These are phyloP conservation scores for Aaosphaeria arxii DNA, from an alignment of 2,329 filamentous ascomycete species.

Conservation along the genomic window DNA sequence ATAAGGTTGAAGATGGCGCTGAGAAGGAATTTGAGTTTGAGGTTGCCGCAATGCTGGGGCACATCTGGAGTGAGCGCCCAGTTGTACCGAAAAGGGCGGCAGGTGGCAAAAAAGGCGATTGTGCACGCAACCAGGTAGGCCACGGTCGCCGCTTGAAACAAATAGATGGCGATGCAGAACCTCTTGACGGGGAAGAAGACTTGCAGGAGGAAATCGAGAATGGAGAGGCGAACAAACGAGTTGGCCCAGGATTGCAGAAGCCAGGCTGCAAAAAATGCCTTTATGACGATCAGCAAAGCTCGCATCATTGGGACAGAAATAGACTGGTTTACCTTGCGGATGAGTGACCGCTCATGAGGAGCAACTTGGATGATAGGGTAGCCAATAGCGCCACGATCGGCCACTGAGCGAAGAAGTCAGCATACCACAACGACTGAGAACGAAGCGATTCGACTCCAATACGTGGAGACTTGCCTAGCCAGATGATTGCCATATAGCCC, in stretches of 20 bases:
- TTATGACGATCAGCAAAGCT: no score
- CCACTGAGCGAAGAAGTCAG: not conserved
- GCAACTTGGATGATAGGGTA: no score
- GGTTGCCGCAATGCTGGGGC: no score
- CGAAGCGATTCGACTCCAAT: no score
- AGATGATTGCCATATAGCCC: not conserved
- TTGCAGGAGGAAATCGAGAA: constrained; percentile 3
- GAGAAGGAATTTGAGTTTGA: no score
- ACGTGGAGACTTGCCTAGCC: constrained; percentile 1
- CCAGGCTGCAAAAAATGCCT: constrained; percentile 2
- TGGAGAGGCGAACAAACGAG: constrained; percentile 3
- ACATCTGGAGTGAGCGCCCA: constrained; percentile 1
- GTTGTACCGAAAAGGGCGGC: constrained; percentile 4
- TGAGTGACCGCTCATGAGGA: no score
- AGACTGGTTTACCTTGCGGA: no score
- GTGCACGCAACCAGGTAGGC: constrained; percentile 3
- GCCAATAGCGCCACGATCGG: no score
- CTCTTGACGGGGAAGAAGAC: constrained; percentile 1
- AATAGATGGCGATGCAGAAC: constrained; percentile 1
- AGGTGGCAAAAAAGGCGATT: constrained; percentile 4
- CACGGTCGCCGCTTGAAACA: constrained; percentile 1
- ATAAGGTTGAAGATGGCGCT: constrained; percentile 3
- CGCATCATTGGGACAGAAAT: no score
- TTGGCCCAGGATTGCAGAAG: constrained; percentile 3
- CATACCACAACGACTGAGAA: no score